Conservation (phyloP, 108 stramenopile genomes). For the Cyclotella sp. region DNA sequence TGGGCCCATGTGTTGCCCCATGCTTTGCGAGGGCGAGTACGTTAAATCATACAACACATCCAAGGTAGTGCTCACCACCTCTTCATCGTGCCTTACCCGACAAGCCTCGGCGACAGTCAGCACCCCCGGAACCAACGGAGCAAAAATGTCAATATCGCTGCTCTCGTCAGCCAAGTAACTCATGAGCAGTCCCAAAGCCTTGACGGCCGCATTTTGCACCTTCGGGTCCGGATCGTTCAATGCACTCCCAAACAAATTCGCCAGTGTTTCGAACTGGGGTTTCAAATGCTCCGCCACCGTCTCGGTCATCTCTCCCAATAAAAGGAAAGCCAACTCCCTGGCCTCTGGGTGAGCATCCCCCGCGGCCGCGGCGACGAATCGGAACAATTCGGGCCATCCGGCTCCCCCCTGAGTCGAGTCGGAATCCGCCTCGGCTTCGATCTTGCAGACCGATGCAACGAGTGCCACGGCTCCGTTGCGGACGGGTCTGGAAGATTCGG, state of each 20-base stretch:
- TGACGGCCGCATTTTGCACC: constrained; percentile 86
- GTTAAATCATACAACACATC: constrained; percentile 91
- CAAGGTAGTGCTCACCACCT: constrained; percentile 78
- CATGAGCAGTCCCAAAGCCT: constrained; percentile 83
- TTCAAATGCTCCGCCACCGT: constrained; percentile 87
- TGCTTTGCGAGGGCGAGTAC: constrained; percentile 64
- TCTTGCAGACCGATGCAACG: constrained; percentile 75
- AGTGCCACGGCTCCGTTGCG: constrained; percentile 85
- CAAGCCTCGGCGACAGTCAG: constrained; percentile 82
- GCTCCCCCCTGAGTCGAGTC: constrained; percentile 54
- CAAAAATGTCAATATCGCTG: constrained; percentile 73
- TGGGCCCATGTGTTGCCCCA: constrained; percentile 63
- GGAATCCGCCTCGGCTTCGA: constrained; percentile 50
- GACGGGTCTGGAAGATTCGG: constrained; percentile 83
- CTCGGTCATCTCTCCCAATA: constrained; percentile 93
- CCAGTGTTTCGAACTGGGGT: constrained; percentile 77
- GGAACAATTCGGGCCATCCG: constrained; percentile 84
- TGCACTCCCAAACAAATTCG: constrained; percentile 77
- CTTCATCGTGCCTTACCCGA: constrained; percentile 75
- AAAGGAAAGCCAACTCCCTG: constrained; percentile 93
- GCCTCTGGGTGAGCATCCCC: constrained; percentile 67
- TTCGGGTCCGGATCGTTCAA: constrained; percentile 66
- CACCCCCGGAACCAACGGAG: constrained; percentile 73
- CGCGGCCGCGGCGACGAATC: constrained; percentile 77
- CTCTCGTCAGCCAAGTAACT: constrained; percentile 77